phyloP scores from a whole-genome alignment of 164 flowering plant species.

The Akebia trifoliata region DNA sequence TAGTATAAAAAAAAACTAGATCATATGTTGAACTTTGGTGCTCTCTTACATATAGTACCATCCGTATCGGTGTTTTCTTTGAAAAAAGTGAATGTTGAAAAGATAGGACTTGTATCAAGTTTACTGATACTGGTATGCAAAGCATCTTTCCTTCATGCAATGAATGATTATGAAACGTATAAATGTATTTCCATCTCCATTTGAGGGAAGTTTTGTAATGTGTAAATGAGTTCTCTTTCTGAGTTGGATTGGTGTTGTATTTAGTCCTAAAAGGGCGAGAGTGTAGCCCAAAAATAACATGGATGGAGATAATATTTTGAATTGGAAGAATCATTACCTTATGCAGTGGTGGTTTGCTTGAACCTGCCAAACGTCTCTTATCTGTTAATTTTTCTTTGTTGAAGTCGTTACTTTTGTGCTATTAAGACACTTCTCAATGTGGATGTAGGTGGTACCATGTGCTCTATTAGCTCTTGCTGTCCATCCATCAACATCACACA shows the following conservation, averaged over 20 bases:
- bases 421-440: background rate
- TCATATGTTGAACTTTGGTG: background rate
- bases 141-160: background rate
- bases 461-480: slow-evolving; percentile 34
- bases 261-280: too few species aligned
- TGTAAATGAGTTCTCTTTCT: background rate
- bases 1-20: background rate
- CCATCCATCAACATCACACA: slow-evolving; percentile 49
- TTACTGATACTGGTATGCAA: background rate
- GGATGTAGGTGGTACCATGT: slow-evolving; percentile 45
- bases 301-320: too few species aligned
- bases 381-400: background rate
- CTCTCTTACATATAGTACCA: background rate
- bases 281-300: too few species aligned
- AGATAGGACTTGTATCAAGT: background rate
- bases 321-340: too few species aligned
- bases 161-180: background rate
- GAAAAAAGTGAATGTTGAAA: background rate
- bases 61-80: too few species aligned
- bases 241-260: too few species aligned
- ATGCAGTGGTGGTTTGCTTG: background rate
- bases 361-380: too few species aligned
- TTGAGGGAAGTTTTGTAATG: too few species aligned
- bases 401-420: background rate
- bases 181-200: background rate